Evolutionary conservation across 306 rosid species (phyloP).

Genomic region (Vicia faba): DNA sequence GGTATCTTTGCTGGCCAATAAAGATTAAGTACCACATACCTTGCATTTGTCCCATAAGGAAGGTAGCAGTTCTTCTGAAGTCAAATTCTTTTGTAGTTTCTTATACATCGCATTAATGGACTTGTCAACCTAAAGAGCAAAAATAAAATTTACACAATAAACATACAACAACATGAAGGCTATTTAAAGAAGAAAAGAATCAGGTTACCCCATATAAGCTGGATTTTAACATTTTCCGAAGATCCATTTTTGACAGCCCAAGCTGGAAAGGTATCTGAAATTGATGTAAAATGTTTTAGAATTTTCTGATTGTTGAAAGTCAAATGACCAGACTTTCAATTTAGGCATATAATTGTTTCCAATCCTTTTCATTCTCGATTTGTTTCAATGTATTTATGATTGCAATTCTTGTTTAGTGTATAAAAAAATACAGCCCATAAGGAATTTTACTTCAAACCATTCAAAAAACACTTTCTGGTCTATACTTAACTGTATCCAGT

Average conservation of each 20-base stretch:
- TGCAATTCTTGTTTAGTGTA: constrained; percentile 10
- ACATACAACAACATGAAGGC: constrained; percentile 13
- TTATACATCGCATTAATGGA: constrained; percentile 78
- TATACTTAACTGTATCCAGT: constrained; percentile 9
- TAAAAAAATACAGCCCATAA: not conserved
- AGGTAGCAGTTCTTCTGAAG: constrained; percentile 89
- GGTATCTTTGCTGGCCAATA: constrained; percentile 14
- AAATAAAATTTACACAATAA: constrained; percentile 24
- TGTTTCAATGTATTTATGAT: constrained; percentile 1
- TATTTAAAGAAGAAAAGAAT: constrained; percentile 23
- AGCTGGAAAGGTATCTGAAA: constrained; percentile 98
- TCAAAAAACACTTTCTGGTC: not conserved
- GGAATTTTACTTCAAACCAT: not conserved
- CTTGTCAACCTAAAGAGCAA: constrained; percentile 75
- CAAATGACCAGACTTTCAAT: constrained; percentile 25
- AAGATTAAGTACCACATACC: constrained; percentile 49
- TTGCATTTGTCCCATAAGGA: constrained; percentile 99
- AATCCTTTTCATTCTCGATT: not conserved
- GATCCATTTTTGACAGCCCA: constrained; percentile 90
- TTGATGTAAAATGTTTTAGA: constrained; percentile 27
- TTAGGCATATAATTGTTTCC: constrained; percentile 1
- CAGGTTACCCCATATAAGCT: constrained; percentile 86
- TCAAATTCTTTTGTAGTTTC: constrained; percentile 94
- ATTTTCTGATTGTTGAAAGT: constrained; percentile 6
- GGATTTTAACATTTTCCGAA: constrained; percentile 84